Conservation (phyloP, 768 basidiomycete species). For the Mycena galericulata region DNA sequence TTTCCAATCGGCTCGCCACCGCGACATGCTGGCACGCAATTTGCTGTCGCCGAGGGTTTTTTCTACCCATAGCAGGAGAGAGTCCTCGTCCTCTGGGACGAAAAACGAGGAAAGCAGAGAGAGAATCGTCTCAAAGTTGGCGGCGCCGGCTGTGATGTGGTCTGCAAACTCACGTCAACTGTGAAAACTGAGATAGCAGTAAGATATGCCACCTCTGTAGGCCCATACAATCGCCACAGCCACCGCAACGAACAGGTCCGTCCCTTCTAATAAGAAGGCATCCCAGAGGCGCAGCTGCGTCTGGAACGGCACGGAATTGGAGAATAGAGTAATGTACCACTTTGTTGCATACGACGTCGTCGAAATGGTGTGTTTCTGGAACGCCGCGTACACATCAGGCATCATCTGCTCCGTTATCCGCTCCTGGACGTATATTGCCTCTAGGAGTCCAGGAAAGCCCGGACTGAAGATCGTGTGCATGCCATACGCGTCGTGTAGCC, state of each 20-base stretch:
- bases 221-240: conserved; percentile 93
- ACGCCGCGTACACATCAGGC: conserved; percentile 89
- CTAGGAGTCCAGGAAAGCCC: conserved; percentile 95
- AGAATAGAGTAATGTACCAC: conserved; percentile 99
- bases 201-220: conserved; percentile 79
- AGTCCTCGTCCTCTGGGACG: conserved; percentile 90
- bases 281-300: conserved; percentile 97
- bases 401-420: conserved; percentile 87
- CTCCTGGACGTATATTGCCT: conserved; percentile 97
- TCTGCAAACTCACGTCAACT: conserved; percentile 57
- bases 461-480: conserved; percentile 92
- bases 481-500: conserved; percentile 89
- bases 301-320: conserved; percentile 95
- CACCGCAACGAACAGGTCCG: conserved; percentile 87
- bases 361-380: conserved; percentile 90
- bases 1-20: conserved; percentile 88
- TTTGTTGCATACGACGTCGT: conserved; percentile 97
- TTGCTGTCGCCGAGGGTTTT: conserved; percentile 69
- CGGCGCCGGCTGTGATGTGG: conserved; percentile 81
- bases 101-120: conserved; percentile 95
- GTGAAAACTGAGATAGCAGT: conserved; percentile 1
- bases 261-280: conserved; percentile 89
- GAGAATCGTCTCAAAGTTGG: conserved; percentile 92
- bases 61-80: conserved; percentile 86
- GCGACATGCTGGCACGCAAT: conserved; percentile 73